A percentile compares a stretch with the other conserved stretches of the same genome.
Conservation (phyloP, 257 asterid genomes). For the Fraxinus anomala region DNA sequence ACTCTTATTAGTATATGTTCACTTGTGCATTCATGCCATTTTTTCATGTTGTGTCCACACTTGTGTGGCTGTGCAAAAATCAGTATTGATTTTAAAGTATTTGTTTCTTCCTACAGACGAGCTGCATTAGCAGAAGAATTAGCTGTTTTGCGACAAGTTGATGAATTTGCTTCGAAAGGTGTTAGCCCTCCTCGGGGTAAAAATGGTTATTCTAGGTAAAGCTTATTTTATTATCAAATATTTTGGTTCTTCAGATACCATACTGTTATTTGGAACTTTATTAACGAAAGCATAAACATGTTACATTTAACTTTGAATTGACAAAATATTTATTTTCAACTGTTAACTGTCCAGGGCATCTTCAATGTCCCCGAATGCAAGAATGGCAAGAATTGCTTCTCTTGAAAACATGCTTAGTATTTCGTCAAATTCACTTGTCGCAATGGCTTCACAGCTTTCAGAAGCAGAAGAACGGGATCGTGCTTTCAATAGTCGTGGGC, state of each 20-base stretch:
- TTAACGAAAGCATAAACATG: slow-evolving; percentile 6
- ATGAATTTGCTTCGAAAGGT: slow-evolving; percentile 86
- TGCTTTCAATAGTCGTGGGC: slow-evolving; percentile 70
- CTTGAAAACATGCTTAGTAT: slow-evolving; percentile 95
- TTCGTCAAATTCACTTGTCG: slow-evolving; percentile 88
- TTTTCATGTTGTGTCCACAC: background rate
- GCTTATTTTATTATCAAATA: slow-evolving; percentile 2
- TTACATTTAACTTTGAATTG: background rate
- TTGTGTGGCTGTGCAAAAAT: background rate
- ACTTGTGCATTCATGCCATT: background rate
- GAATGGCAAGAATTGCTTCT: slow-evolving; percentile 89
- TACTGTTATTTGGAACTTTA: background rate
- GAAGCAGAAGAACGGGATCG: slow-evolving; percentile 99
- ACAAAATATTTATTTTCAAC: background rate
- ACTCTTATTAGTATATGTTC: background rate
- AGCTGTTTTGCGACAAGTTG: slow-evolving; percentile 83
- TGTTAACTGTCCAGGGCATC: slow-evolving; percentile 60
- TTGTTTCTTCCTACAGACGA: slow-evolving; percentile 59
- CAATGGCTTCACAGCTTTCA: slow-evolving; percentile 99
- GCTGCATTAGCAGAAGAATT: slow-evolving; percentile 96
- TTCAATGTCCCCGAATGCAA: slow-evolving; percentile 89
- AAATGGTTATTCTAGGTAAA: slow-evolving; percentile 81
- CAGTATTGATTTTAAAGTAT: slow-evolving; percentile 10
- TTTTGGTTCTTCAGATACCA: background rate
- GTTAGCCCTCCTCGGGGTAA: slow-evolving; percentile 86